These are phyloP conservation scores for Discostella pseudostelligera DNA, from an alignment of 108 stramenopile species.

Conservation along the genomic window DNA sequence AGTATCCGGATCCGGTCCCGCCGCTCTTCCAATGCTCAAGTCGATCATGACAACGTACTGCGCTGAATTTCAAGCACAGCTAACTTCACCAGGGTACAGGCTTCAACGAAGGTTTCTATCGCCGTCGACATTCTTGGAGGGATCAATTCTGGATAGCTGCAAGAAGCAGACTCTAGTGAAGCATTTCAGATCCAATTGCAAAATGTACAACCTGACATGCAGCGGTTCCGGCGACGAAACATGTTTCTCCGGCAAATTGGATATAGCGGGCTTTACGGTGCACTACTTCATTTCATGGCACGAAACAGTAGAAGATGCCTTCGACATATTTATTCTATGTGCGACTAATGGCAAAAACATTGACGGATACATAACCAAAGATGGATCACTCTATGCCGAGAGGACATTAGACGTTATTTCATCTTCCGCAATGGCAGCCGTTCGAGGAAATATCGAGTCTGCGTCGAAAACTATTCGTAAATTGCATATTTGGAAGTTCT, in stretches of 20 bases:
- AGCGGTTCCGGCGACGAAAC: conserved; percentile 13
- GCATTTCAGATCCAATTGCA: conserved; percentile 17
- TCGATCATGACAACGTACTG: conserved; percentile 15
- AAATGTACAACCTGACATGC: conserved; percentile 26
- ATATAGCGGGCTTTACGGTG: conserved; percentile 34
- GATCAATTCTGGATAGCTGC: conserved; percentile 14
- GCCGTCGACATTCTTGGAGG: conserved; percentile 29
- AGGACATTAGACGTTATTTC: conserved; percentile 31
- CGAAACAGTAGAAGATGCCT: conserved; percentile 30
- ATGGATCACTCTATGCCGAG: conserved; percentile 35
- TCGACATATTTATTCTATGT: conserved; percentile 40
- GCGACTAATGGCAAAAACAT: conserved; percentile 34
- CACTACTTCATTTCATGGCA: conserved; percentile 44
- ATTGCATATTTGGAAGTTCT: conserved; percentile 26
- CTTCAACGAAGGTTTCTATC: conserved; percentile 41
- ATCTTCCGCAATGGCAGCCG: conserved; percentile 25
- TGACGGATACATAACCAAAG: conserved; percentile 31
- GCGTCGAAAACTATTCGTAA: conserved; percentile 26
- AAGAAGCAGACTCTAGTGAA: conserved; percentile 23
- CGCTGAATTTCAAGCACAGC: conserved; percentile 11
- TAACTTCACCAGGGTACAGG: conserved; percentile 16
- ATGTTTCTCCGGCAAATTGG: conserved; percentile 20
- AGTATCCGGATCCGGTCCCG: conserved; percentile 4
- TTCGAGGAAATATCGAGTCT: conserved; percentile 16
- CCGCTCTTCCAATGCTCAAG: conserved; percentile 24